A percentile compares a stretch with the other conserved stretches of the same genome.
phyloP scores from a whole-genome alignment of 257 asterid genomes.

The Echium plantagineum region DNA sequence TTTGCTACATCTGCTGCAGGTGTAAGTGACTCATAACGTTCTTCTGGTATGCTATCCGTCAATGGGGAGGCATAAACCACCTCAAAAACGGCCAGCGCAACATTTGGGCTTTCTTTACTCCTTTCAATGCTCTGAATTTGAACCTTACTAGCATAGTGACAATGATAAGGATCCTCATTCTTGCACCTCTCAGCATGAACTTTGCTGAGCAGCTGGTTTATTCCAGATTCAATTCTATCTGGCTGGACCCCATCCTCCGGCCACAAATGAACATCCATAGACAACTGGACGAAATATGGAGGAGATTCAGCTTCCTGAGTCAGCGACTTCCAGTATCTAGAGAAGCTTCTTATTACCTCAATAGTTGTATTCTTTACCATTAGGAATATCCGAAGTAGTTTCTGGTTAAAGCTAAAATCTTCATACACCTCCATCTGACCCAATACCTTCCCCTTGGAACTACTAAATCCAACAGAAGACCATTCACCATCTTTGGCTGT shows the following conservation, averaged over 20 bases:
- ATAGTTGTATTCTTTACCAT: slow-evolving; percentile 28
- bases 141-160: slow-evolving; percentile 83
- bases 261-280: slow-evolving; percentile 81
- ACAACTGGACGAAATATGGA: slow-evolving; percentile 91
- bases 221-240: slow-evolving; percentile 91
- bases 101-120: slow-evolving; percentile 44
- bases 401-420: slow-evolving; percentile 53
- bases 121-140: slow-evolving; percentile 89
- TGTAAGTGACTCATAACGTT: slow-evolving; percentile 70
- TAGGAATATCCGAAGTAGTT: slow-evolving; percentile 32
- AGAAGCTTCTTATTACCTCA: slow-evolving; percentile 43
- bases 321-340: slow-evolving; percentile 91
- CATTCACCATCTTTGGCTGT: slow-evolving; percentile 97
- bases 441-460: slow-evolving; percentile 31
- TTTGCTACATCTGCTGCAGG: slow-evolving; percentile 94
- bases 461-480: slow-evolving; percentile 55
- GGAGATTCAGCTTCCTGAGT: slow-evolving; percentile 99
- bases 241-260: slow-evolving; percentile 99
- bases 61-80: slow-evolving; percentile 68
- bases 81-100: slow-evolving; percentile 89
- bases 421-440: slow-evolving; percentile 24
- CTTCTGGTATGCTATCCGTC: slow-evolving; percentile 49
- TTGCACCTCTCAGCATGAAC: slow-evolving; percentile 75
- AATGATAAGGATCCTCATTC: slow-evolving; percentile 32
- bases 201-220: slow-evolving; percentile 60